A percentile compares a stretch with the other conserved stretches of the same genome.
These are phyloP conservation scores for Penicillium polonicum DNA, from an alignment of 2,329 filamentous ascomycete genomes.

Conservation along the genomic window DNA sequence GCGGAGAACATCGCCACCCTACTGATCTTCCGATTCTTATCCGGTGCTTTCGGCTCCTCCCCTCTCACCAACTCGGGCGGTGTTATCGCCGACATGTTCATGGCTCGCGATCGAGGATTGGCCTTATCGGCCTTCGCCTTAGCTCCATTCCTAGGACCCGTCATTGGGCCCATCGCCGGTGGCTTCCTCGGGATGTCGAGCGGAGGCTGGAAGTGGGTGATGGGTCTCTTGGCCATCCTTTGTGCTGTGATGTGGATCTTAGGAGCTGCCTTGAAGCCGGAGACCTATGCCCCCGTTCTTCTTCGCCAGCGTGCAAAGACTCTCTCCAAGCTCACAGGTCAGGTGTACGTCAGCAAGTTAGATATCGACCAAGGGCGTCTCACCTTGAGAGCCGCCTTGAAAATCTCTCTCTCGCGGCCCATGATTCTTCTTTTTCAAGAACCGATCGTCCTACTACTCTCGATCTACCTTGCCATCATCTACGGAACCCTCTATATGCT, in stretches of 20 bases:
- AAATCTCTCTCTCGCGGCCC: slow-evolving; percentile 51
- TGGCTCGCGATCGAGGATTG: slow-evolving; percentile 52
- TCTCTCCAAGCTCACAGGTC: slow-evolving; percentile 51
- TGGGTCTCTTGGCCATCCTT: slow-evolving; percentile 63
- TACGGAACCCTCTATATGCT: slow-evolving; percentile 56
- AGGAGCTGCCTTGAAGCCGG: slow-evolving; percentile 32
- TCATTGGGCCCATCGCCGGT: slow-evolving; percentile 63
- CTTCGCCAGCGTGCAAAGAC: slow-evolving; percentile 51
- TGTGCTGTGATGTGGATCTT: slow-evolving; percentile 57
- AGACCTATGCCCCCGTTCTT: slow-evolving; percentile 52
- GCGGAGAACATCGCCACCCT: slow-evolving; percentile 59
- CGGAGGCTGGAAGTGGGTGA: slow-evolving; percentile 67
- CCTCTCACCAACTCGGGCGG: slow-evolving; percentile 63
- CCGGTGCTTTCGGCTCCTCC: slow-evolving; percentile 61
- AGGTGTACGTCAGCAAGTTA: slow-evolving; percentile 46
- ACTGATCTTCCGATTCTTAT: slow-evolving; percentile 67
- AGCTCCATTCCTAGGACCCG: slow-evolving; percentile 66
- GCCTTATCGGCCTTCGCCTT: slow-evolving; percentile 65
- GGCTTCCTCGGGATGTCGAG: slow-evolving; percentile 64
- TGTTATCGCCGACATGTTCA: slow-evolving; percentile 63
- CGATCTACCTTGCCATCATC: slow-evolving; percentile 52
- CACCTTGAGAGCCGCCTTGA: slow-evolving; percentile 41
- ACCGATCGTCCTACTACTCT: slow-evolving; percentile 52
- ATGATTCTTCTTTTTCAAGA: slow-evolving; percentile 51
- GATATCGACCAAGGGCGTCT: slow-evolving; percentile 45